Base-by-base conservation (phyloP, 1,139 yeast genomes). In the Taphrina communis region DNA sequence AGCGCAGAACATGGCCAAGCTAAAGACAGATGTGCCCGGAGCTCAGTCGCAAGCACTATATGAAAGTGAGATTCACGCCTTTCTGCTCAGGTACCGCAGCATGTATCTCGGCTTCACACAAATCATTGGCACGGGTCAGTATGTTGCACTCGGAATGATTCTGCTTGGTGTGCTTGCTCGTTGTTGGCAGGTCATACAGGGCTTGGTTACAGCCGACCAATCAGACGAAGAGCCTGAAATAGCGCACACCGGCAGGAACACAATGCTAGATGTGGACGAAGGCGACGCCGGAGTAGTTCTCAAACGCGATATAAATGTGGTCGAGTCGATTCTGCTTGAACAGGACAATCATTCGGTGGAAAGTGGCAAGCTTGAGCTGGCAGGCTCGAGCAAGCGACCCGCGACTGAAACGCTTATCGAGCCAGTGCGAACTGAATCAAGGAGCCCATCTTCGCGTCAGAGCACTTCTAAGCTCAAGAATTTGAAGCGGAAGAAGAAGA, bases 51-150 rank as follows among this genome's bases (percentile, higher is more conserved):
- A 56, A 21, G 35, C 50, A 56, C 57, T 35, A n/a, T n/a, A 25
- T n/a, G 50, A 60, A n/a, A 14, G 14, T n/a, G 41, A 38, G 14
- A 9, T 44, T 11, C 57, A 50, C 4, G 51, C 35, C 21, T 35
- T 63, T 11, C 48, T 48, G 3, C 53, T 11, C 38, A 35, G 67
- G n/a, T 21, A 38, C 36, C 44, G 17, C 6, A 17, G 42, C n/a
- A 35, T 53, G n/a, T 63, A 44, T 35, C 11, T 55, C 12, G 38
- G 48, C 56, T 63, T 55, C 52, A 42, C 61, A 21, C 67, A 55
- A 38, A 55, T 63, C 39, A 55, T 63, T 46, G 67, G 67, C 7
- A 63, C 67, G 8, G 67, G 67, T 6, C 67, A 63, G 61, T 63
- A 63, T 35, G 67, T 63, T 8, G 61, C 67, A 4, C 56, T 63